phyloP scores from a whole-genome alignment of 106 monocot genomes.

The Dioscorea alata region DNA sequence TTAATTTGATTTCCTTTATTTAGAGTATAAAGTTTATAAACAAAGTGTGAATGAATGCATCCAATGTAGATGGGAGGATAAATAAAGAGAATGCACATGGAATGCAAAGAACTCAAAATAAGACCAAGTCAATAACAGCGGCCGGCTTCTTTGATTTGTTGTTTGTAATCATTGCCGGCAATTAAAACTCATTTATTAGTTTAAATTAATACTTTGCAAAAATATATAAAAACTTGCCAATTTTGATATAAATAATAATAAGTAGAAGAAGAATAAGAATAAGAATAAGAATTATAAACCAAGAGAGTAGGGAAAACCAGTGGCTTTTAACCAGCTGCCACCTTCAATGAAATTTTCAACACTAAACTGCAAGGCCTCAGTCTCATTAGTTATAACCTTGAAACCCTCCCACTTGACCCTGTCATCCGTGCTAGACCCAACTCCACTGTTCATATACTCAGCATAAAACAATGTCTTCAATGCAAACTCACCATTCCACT shows the following conservation, averaged over 20 bases:
- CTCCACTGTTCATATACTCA: slow-evolving; percentile 42
- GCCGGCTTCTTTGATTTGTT: too few relatives aligned
- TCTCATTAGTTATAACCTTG: slow-evolving; percentile 16
- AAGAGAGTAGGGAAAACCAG: slow-evolving; percentile 19
- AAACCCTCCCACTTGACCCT: slow-evolving; percentile 38
- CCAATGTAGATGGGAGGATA: too few relatives aligned
- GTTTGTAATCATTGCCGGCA: too few relatives aligned
- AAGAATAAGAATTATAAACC: slow-evolving; percentile 8
- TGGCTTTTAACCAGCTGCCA: slow-evolving; percentile 13
- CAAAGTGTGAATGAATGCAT: too few relatives aligned
- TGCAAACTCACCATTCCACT: slow-evolving; percentile 32
- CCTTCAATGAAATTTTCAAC: slow-evolving; percentile 16
- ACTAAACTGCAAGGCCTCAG: slow-evolving; percentile 20
- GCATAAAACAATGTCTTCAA: slow-evolving; percentile 34
- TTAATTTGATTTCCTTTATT: too few relatives aligned
- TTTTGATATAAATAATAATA: neutral
- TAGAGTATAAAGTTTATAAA: too few relatives aligned
- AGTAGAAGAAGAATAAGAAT: neutral
- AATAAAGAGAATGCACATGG: too few relatives aligned
- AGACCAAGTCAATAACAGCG: too few relatives aligned
- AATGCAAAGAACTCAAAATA: too few relatives aligned
- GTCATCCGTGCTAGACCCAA: slow-evolving; percentile 17
- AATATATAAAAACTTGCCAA: neutral
- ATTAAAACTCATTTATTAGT: too few relatives aligned
- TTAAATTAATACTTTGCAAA: too few relatives aligned